A percentile compares a stretch with the other conserved stretches of the same genome.
phyloP scores from a whole-genome alignment of 768 basidiomycete species.

The Kockovaella imperatae region DNA sequence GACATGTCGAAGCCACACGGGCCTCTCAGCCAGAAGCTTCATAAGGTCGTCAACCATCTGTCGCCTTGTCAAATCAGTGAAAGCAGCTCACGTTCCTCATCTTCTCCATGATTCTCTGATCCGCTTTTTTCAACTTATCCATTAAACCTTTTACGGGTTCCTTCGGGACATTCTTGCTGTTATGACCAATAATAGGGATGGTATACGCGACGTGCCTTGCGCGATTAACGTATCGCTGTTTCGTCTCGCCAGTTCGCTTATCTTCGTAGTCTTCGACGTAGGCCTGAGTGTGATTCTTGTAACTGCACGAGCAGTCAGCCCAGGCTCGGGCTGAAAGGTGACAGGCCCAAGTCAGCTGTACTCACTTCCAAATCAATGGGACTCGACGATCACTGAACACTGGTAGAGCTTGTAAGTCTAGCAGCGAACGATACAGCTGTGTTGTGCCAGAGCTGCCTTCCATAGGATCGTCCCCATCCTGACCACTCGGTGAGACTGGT shows the following conservation, averaged over 20 bases:
- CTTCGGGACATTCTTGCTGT: slow-evolving; percentile 20
- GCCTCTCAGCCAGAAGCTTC: slow-evolving; percentile 65
- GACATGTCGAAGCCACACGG: slow-evolving; percentile 82
- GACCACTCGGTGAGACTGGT: slow-evolving; percentile 45
- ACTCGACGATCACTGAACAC: slow-evolving; percentile 62
- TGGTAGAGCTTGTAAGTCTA: slow-evolving; percentile 79
- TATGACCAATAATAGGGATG: slow-evolving; percentile 14
- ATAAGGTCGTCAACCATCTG: not conserved
- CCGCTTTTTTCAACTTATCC: slow-evolving; percentile 27
- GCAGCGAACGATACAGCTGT: slow-evolving; percentile 29
- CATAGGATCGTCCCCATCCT: slow-evolving; percentile 13
- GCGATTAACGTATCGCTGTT: slow-evolving; percentile 23
- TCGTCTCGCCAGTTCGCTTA: slow-evolving; percentile 15
- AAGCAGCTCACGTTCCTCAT: slow-evolving; percentile 18
- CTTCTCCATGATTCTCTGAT: slow-evolving; percentile 49
- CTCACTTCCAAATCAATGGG: slow-evolving; percentile 48
- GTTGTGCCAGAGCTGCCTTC: no score
- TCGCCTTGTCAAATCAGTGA: not conserved
- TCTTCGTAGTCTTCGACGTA: slow-evolving; percentile 21
- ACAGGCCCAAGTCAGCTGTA: not conserved
- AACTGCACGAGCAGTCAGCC: slow-evolving; percentile 15
- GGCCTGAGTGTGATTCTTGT: slow-evolving; percentile 13
- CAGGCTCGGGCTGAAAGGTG: not conserved
- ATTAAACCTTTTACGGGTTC: slow-evolving; percentile 39
- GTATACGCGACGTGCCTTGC: slow-evolving; percentile 9